Percentiles rank a stretch among this genome's conserved stretches.
phyloP scores from a whole-genome alignment of 495 filamentous ascomycete genomes.

The Penicillium desertorum region DNA sequence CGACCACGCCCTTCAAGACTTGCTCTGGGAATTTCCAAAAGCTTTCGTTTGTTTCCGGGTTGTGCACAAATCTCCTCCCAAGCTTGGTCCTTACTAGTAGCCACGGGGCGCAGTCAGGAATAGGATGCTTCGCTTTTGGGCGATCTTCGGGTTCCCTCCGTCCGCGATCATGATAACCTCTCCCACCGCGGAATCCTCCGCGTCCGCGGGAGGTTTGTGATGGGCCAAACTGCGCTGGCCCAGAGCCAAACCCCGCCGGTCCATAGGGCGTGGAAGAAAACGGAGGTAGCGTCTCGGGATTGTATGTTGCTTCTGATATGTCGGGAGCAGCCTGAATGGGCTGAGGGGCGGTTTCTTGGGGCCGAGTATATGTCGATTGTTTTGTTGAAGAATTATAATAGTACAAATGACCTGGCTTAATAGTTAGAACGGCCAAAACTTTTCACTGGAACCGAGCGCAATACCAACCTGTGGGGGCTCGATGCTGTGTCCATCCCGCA shows the following conservation, averaged over 20 bases:
- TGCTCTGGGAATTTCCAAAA: slow-evolving; percentile 90
- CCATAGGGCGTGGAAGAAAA: slow-evolving; percentile 48
- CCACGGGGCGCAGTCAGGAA: slow-evolving; percentile 87
- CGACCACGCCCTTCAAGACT: slow-evolving; percentile 75
- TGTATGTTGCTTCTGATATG: slow-evolving; percentile 28
- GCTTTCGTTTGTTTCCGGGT: slow-evolving; percentile 76
- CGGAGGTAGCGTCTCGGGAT: slow-evolving; percentile 37
- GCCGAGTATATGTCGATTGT: slow-evolving; percentile 81
- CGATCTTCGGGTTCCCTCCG: slow-evolving; percentile 67
- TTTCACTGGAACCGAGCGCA: slow-evolving; percentile 9
- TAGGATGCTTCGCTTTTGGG: slow-evolving; percentile 73
- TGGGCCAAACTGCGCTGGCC: slow-evolving; percentile 15
- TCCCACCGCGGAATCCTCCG: slow-evolving; percentile 50
- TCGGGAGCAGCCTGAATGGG: slow-evolving; percentile 27
- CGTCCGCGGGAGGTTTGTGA: slow-evolving; percentile 31
- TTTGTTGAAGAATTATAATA: slow-evolving; percentile 88
- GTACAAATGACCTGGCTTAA: slow-evolving; percentile 67
- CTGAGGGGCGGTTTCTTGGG: slow-evolving; percentile 41
- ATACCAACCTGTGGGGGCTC: slow-evolving; percentile 72
- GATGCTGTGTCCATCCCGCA: slow-evolving; percentile 89
- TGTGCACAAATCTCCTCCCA: slow-evolving; percentile 85
- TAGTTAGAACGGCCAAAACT: slow-evolving; percentile 17
- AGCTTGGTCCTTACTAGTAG: slow-evolving; percentile 86
- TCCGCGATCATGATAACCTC: slow-evolving; percentile 52
- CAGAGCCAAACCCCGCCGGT: slow-evolving; percentile 29